Evolutionary conservation across 257 asterid species (phyloP).

Genomic region (Solanum appendiculatum): DNA sequence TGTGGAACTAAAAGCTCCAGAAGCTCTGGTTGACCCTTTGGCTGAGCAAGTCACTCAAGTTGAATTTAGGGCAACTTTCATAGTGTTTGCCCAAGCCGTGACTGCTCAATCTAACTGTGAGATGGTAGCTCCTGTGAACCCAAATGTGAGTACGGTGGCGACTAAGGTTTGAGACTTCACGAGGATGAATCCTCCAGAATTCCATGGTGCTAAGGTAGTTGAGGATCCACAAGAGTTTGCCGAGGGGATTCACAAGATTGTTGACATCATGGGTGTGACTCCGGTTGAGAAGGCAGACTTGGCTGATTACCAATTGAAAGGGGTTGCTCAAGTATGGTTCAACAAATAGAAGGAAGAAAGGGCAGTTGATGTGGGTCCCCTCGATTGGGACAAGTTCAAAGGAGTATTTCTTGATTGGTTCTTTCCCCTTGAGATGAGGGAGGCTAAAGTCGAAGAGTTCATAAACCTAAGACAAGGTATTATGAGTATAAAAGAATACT

Average conservation of each 20-base stretch:
- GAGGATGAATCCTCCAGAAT: not conserved
- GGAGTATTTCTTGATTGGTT: not conserved
- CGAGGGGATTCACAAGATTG: not conserved
- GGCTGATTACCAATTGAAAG: not conserved
- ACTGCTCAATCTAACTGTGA: not conserved
- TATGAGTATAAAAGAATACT: not conserved
- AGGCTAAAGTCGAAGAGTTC: not conserved
- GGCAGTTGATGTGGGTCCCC: not conserved
- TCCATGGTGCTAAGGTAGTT: not conserved
- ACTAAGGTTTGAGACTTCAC: not conserved
- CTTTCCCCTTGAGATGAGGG: not conserved
- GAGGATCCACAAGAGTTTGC: not conserved
- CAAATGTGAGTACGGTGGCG: not conserved
- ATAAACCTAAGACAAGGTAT: not conserved
- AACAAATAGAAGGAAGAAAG: not conserved
- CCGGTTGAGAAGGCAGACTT: not conserved
- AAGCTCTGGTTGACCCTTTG: no score
- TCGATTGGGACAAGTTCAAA: no score
- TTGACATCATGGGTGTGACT: not conserved
- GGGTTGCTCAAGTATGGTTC: not conserved
- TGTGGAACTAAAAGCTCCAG: not conserved
- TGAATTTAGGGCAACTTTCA: not conserved
- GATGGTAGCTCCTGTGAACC: not conserved
- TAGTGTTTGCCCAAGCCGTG: not conserved
- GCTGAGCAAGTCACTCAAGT: not conserved